Base-by-base conservation (phyloP, 176 grass and related monocot genomes). In the Puya raimondii region DNA sequence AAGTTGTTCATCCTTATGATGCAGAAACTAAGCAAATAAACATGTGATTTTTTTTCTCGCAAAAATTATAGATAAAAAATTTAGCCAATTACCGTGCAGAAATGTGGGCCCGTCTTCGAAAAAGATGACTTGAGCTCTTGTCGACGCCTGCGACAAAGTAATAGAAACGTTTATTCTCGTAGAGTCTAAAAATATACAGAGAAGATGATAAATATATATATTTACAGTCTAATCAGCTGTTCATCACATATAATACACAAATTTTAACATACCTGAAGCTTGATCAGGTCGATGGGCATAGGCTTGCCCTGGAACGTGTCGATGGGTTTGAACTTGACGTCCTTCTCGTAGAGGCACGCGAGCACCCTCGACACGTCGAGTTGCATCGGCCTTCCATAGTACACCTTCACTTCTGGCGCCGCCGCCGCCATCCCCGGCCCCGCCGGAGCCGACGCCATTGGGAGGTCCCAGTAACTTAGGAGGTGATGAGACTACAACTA, bases 281-380 rank as follows among this genome's bases (percentile, higher is more conserved):
- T 91, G 57, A 96, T 81, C 54, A 96, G 78, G 78, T 85, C 69
- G 0, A 4, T 12, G 0, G 76, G 64, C 75, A 82, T 82, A 42
- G 51, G 78, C 48, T 82, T 80, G n/a, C 68, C 11, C 47, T 78
- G 23, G 14, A 80, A 29, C 12, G 63, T 72, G 8, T 86, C n/a
- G 66, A 83, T 11, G 2, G n/a, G 47, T 22, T 64, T 9, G 22
- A 74, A 84, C 1, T 91, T 12, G 69, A 96, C 48, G 14, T 79
- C 50, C 81, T 96, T 96, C 88, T 96, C 92, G 63, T 87, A 81
- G 53, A 96, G 75, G 74, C 92, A 91, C 33, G 92, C 81, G 70
- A 96, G 80, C 52, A 91, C 92, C 74, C 92, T 88, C 63, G 92
- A 89, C 23, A 96, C 85, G 58, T 91, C 92, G 5, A 88, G 88